A percentile compares a stretch with the other conserved stretches of the same genome.
phyloP scores from a whole-genome alignment of 2,329 filamentous ascomycete species.

The Tolypocladium cylindrosporum region DNA sequence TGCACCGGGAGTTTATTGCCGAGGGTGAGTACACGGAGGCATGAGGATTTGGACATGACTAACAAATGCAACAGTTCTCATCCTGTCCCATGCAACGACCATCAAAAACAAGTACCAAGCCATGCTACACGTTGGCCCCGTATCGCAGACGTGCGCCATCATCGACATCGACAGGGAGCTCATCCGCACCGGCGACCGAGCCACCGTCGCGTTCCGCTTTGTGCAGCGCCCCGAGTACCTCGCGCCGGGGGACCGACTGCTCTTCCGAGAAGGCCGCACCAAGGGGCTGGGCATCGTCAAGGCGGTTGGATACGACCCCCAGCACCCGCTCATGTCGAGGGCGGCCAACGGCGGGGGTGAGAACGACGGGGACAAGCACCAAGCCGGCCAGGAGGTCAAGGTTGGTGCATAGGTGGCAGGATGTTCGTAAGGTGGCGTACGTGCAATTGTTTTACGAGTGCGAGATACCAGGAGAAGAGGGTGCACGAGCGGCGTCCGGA shows the following conservation, averaged over 20 bases:
- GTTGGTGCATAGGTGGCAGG: background rate
- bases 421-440: background rate
- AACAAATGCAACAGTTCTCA: constrained; percentile 52
- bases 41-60: background rate
- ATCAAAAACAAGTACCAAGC: constrained; percentile 97
- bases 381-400: background rate
- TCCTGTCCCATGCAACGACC: constrained; percentile 90
- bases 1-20: constrained; percentile 67
- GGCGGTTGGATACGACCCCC: constrained; percentile 72
- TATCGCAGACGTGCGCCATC: constrained; percentile 92
- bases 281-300: constrained; percentile 96
- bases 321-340: constrained; percentile 28
- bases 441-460: background rate
- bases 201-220: constrained; percentile 87
- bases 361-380: constrained; percentile 1
- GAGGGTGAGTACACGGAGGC: constrained; percentile 42
- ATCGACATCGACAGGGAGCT: constrained; percentile 96
- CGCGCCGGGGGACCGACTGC: constrained; percentile 73
- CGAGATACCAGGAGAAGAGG: background rate
- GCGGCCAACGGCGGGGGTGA: constrained; percentile 1
- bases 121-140: constrained; percentile 92
- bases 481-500: background rate
- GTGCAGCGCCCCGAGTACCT: constrained; percentile 91
- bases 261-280: constrained; percentile 90
- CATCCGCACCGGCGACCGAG: constrained; percentile 90